A percentile compares a stretch with the other conserved stretches of the same genome.
Conservation (phyloP, 257 asterid genomes). For the Forsythia suspensa region DNA sequence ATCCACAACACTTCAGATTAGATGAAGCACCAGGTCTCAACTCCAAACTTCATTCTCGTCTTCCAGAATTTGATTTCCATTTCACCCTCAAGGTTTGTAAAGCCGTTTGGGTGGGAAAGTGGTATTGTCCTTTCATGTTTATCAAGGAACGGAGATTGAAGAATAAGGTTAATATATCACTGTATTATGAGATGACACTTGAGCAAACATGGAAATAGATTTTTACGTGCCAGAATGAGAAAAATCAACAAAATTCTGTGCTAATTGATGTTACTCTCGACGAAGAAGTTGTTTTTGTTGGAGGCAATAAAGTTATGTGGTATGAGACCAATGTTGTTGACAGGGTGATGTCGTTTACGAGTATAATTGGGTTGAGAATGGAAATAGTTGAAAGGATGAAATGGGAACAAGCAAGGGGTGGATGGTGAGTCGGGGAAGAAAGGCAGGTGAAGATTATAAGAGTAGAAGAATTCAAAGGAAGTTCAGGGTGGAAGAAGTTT, state of each 20-base stretch:
- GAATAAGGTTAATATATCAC: slow-evolving; percentile 41
- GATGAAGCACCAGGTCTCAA: slow-evolving; percentile 24
- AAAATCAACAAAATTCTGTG: slow-evolving; percentile 23
- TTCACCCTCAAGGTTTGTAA: not conserved
- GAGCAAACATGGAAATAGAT: slow-evolving; percentile 36
- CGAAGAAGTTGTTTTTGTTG: slow-evolving; percentile 28
- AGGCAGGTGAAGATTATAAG: slow-evolving; percentile 29
- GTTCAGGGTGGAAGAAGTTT: slow-evolving; percentile 29
- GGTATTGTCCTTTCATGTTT: slow-evolving; percentile 46
- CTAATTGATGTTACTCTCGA: slow-evolving; percentile 40
- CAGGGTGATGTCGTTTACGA: slow-evolving; percentile 48
- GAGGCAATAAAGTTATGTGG: slow-evolving; percentile 35
- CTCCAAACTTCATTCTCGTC: slow-evolving; percentile 23
- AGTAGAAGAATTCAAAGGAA: slow-evolving; percentile 29
- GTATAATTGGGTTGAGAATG: slow-evolving; percentile 46
- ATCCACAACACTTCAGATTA: not conserved
- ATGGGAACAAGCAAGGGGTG: slow-evolving; percentile 27
- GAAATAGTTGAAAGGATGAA: slow-evolving; percentile 47
- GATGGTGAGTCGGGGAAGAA: slow-evolving; percentile 35
- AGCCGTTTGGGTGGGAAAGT: slow-evolving; percentile 22
- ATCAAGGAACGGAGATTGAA: slow-evolving; percentile 33
- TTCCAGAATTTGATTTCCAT: slow-evolving; percentile 6
- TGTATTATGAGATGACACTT: not conserved
- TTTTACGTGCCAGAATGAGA: slow-evolving; percentile 17
- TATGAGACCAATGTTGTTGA: slow-evolving; percentile 18